phyloP scores from a whole-genome alignment of 1,139 yeast genomes.

The Pichia cactophila region DNA sequence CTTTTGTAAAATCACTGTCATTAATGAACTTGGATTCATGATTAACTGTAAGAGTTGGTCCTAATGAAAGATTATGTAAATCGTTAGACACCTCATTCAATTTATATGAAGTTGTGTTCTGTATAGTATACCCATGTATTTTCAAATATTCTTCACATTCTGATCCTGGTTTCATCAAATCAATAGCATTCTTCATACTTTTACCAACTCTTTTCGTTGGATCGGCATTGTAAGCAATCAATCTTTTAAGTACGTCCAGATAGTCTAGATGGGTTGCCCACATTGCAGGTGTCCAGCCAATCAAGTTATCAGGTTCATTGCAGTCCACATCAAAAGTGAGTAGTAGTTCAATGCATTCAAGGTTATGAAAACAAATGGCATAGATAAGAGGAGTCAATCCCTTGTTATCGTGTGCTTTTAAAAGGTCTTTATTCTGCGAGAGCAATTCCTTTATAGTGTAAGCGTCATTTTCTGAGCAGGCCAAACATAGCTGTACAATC shows the following conservation, averaged over 20 bases:
- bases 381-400: slow-evolving; percentile 47
- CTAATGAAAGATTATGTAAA: background rate
- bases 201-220: slow-evolving; percentile 29
- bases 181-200: slow-evolving; percentile 32
- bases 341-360: slow-evolving; percentile 38
- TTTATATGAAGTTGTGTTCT: background rate
- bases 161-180: slow-evolving; percentile 32
- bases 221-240: slow-evolving; percentile 35
- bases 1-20: slow-evolving; percentile 21
- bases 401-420: slow-evolving; percentile 30
- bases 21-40: slow-evolving; percentile 21
- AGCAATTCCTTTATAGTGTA: slow-evolving; percentile 36
- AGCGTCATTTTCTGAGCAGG: slow-evolving; percentile 47
- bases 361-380: slow-evolving; percentile 44
- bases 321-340: slow-evolving; percentile 28
- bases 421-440: slow-evolving; percentile 28
- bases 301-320: slow-evolving; percentile 31
- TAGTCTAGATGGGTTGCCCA: slow-evolving; percentile 39
- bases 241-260: slow-evolving; percentile 29
- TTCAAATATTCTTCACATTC: slow-evolving; percentile 32
- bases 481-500: slow-evolving; percentile 33
- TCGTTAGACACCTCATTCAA: background rate
- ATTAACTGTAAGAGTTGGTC: background rate
- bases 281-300: slow-evolving; percentile 41
- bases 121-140: slow-evolving; percentile 29